Evolutionary conservation across 176 grass and related monocot genomes (phyloP), one percentile per base, ranked within the genome.

Genomic region (Cenchrus americanus): DNA sequence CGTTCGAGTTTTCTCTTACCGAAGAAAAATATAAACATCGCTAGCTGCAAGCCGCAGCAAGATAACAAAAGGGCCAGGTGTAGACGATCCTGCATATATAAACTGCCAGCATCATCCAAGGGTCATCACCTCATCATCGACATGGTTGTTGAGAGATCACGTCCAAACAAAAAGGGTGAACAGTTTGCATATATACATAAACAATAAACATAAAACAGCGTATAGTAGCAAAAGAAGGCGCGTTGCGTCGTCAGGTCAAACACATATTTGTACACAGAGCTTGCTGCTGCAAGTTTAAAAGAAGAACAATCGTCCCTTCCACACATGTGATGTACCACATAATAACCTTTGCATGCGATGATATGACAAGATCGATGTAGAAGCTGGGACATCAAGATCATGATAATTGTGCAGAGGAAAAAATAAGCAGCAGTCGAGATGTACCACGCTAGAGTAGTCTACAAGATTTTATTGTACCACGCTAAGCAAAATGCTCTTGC

Each of bases 111-210:
- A 75, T 80, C 59, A 86, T 62, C 14, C 43, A 14, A 23, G 34
- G 21, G 75, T 43, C 77, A 79, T 79, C 50, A 44, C 9, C 34
- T 58, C 66, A 58, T 81, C 51, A 26, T 57, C 34, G 7, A 2
- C n/a, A 70, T 42, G 34, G 51, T 81, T 30, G 79, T 80, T 66
- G 78, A 59, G 66, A 71, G 69, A 82, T 49, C 21, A 57, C 14
- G 49, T 15, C 8, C 30, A 81, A 40, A 30, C 23, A 55, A 57
- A 57, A 42, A 23, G 21, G n/a, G 34, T 43, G 5, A 81, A 58
- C 51, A 27, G 79, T 44, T n/a, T 10, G 41, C 30, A 21, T 41
- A 61, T 49, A 49, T 11, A 13, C 11, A 49, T 10, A 13, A 75
- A 51, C 8, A 37, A 37, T 73, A 57, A 21, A 4, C 72, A 22